Percentiles rank a stretch among this genome's conserved stretches.
Conservation (phyloP, 805 yeast species). For the Wickerhamomyces bovis region DNA sequence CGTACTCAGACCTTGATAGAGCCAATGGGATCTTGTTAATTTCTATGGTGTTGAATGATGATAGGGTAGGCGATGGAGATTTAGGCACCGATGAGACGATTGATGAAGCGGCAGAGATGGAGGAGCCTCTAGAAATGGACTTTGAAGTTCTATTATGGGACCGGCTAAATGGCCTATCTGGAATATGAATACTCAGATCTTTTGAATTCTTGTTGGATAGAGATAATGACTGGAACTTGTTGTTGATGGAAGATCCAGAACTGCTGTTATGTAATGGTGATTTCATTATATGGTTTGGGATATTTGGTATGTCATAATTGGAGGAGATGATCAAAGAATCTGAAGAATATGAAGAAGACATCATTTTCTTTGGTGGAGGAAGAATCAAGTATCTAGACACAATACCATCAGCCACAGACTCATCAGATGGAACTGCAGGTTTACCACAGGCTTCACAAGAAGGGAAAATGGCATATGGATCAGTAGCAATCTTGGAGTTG, state of each 20-base stretch:
- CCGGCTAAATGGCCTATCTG: conserved; percentile 5
- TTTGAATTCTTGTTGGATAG: conserved; percentile 20
- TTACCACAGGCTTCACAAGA: conserved; percentile 17
- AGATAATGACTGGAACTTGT: conserved; percentile 14
- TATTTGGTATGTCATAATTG: conserved; percentile 5
- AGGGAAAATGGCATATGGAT: conserved; percentile 19
- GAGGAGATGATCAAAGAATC: conserved; percentile 8
- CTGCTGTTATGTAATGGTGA: not conserved
- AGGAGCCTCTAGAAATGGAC: conserved; percentile 23
- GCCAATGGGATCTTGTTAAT: conserved; percentile 12
- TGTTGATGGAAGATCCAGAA: not conserved
- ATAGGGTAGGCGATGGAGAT: conserved; percentile 17
- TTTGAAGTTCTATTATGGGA: conserved; percentile 2
- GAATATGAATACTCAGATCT: conserved; percentile 21
- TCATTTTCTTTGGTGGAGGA: conserved; percentile 3
- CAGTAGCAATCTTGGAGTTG: not conserved
- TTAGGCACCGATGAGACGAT: conserved; percentile 24
- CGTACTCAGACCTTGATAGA: conserved; percentile 15
- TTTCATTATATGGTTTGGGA: not conserved
- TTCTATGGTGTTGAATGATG: not conserved
- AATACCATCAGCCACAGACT: conserved; percentile 13
- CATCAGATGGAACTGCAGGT: conserved; percentile 19
- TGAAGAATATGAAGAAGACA: not conserved
- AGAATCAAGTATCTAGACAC: conserved; percentile 16
- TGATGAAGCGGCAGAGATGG: conserved; percentile 24